These are phyloP conservation scores for Ophiosphaerella korrae DNA, from an alignment of 2,329 filamentous ascomycete genomes.

Conservation along the genomic window DNA sequence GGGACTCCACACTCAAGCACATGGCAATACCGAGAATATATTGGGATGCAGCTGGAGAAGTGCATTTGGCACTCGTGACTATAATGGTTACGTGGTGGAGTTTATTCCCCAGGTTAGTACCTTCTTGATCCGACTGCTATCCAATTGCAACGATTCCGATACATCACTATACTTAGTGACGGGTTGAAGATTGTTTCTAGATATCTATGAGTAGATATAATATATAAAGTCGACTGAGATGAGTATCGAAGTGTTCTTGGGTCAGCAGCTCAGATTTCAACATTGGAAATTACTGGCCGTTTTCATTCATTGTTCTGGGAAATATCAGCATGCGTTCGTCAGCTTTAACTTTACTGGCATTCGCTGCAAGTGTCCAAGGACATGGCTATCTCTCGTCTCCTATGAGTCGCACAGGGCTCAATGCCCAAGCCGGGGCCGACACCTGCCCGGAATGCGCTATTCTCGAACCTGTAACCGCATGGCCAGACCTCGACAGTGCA, in stretches of 20 bases:
- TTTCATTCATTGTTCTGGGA: not conserved
- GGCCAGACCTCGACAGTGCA: slow-evolving; percentile 37
- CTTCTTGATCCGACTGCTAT: not conserved
- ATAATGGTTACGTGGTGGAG: not conserved
- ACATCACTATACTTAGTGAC: not conserved
- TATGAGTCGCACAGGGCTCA: slow-evolving; percentile 42
- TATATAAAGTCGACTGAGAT: not conserved
- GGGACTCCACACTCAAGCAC: slow-evolving; percentile 1
- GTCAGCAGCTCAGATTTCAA: too few relatives aligned
- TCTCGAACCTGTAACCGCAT: slow-evolving; percentile 40
- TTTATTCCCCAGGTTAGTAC: not conserved
- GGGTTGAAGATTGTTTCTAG: not conserved
- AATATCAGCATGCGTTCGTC: slow-evolving; percentile 23
- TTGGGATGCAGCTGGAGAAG: not conserved
- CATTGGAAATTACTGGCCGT: not conserved
- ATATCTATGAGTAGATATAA: not conserved
- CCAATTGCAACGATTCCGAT: not conserved
- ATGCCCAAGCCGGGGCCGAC: slow-evolving; percentile 38
- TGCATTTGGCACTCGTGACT: slow-evolving; percentile 1
- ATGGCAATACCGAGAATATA: not conserved
- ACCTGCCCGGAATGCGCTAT: slow-evolving; percentile 45
- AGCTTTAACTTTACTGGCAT: slow-evolving; percentile 19
- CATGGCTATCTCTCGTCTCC: slow-evolving; percentile 41
- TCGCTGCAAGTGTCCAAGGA: slow-evolving; percentile 27
- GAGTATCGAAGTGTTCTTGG: too few relatives aligned